Evolutionary conservation across 2,329 filamentous ascomycete species (phyloP).

Genomic region (Alternaria sp.): DNA sequence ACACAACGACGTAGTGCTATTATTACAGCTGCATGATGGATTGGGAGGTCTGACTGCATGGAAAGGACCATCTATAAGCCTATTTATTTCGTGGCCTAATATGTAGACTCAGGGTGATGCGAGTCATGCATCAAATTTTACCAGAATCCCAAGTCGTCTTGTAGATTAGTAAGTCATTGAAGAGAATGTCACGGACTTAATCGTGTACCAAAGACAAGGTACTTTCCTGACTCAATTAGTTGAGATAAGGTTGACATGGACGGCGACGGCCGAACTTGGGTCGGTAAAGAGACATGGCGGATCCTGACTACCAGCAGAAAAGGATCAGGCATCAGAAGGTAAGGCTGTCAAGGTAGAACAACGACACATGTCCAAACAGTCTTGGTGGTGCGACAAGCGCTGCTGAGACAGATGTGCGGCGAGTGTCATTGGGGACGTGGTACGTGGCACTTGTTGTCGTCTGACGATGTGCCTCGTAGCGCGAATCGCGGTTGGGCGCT

Average conservation of each 20-base stretch:
- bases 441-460: conserved; percentile 12
- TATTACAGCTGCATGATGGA: background rate
- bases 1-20: background rate
- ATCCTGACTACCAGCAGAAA: background rate
- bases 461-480: conserved; percentile 15
- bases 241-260: background rate
- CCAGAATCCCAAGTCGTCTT: background rate
- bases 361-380: conserved; percentile 5
- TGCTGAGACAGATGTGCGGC: conserved; percentile 22
- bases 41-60: background rate
- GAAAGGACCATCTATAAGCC: background rate
- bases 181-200: background rate
- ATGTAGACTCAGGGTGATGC: background rate
- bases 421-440: conserved; percentile 8
- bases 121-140: background rate
- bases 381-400: conserved; percentile 2
- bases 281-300: background rate
- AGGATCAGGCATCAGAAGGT: background rate
- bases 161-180: too few relatives aligned
- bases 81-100: background rate
- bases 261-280: background rate
- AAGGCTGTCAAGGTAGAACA: conserved; percentile 4
- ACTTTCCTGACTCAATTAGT: conserved; percentile 6
- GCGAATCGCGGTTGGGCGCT: conserved; percentile 17
- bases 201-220: conserved; percentile 2